A percentile compares a stretch with the other conserved stretches of the same genome.
Conservation (phyloP, 306 rosid species). For the Quercus glauca region DNA sequence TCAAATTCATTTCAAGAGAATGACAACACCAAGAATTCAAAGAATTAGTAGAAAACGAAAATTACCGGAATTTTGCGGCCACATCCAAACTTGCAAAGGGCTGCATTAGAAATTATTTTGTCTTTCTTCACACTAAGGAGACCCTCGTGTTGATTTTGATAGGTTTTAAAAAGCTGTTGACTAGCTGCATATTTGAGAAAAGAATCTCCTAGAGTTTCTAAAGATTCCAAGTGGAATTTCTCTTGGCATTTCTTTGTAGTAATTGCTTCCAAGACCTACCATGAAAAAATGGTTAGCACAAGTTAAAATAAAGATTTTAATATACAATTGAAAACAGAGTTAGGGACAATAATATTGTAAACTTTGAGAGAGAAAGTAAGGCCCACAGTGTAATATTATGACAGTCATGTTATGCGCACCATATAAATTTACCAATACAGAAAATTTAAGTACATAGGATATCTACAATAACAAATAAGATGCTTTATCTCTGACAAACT, state of each 20-base stretch:
- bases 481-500: neutral
- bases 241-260: slow-evolving; percentile 77
- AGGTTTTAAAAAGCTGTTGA: slow-evolving; percentile 56
- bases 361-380: neutral
- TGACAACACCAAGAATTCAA: neutral
- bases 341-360: neutral
- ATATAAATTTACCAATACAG: neutral
- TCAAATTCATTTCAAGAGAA: slow-evolving; percentile 9
- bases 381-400: neutral
- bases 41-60: neutral
- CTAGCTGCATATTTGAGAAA: slow-evolving; percentile 77
- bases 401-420: neutral
- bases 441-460: neutral
- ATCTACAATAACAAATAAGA: neutral
- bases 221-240: slow-evolving; percentile 70
- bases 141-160: slow-evolving; percentile 67
- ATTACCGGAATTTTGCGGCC: slow-evolving; percentile 58
- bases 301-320: neutral
- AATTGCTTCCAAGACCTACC: slow-evolving; percentile 85
- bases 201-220: slow-evolving; percentile 93
- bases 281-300: slow-evolving; percentile 2
- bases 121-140: slow-evolving; percentile 64
- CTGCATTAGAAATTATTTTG: slow-evolving; percentile 65
- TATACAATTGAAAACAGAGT: neutral
- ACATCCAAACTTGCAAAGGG: slow-evolving; percentile 64